Evolutionary conservation across 192 early-diverging fungal species (phyloP).

Genomic region (Phlyctochytrium bullatum): DNA sequence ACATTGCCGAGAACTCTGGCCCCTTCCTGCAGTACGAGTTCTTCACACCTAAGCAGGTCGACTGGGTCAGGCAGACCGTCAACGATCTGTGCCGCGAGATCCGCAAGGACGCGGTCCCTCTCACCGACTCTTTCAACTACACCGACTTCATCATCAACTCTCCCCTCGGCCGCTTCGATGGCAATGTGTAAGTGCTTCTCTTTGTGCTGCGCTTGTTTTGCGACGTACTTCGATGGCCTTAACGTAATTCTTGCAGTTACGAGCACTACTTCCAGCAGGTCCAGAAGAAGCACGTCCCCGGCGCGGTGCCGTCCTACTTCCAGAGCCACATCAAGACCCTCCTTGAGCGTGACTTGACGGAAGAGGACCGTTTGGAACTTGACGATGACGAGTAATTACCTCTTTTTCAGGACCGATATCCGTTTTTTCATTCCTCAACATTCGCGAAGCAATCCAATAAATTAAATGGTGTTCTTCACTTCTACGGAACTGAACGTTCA

Average conservation of each 20-base stretch:
- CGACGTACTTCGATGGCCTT: background rate
- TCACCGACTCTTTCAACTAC: constrained; percentile 78
- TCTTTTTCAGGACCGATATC: no score
- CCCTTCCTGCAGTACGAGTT: constrained; percentile 86
- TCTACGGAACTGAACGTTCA: no score
- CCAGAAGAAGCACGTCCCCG: background rate
- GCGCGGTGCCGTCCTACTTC: background rate
- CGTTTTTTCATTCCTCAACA: no score
- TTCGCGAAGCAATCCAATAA: background rate
- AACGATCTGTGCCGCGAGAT: constrained; percentile 60
- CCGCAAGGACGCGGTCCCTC: constrained; percentile 70
- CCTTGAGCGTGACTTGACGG: background rate
- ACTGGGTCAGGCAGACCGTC: constrained; percentile 36
- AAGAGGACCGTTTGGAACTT: background rate
- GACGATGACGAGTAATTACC: constrained; percentile 1
- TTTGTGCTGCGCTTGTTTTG: background rate
- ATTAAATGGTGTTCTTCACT: no score
- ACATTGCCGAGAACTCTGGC: constrained; percentile 75
- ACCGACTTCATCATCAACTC: constrained; percentile 76
- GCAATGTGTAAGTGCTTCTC: constrained; percentile 64
- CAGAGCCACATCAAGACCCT: background rate
- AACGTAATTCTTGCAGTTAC: background rate
- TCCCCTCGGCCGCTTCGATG: constrained; percentile 73
- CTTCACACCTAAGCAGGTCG: constrained; percentile 61
- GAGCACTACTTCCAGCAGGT: background rate